Conservation (phyloP, 1,284 basidiomycete genomes). For the Athelia psychrophila region DNA sequence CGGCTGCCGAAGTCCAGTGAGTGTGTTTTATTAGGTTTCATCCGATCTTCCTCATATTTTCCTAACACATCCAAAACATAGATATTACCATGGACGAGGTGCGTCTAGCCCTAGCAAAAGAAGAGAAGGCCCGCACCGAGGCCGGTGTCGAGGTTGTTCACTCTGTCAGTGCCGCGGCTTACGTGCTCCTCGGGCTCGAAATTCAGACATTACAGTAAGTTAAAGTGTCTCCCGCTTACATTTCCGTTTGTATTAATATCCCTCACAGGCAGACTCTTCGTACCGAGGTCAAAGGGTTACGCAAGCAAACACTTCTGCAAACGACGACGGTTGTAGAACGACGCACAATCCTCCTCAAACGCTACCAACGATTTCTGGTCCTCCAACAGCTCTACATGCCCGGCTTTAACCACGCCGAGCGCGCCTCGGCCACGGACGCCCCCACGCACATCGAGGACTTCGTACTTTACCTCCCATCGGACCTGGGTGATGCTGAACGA, state of each 20-base stretch:
- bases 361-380: constrained; percentile 1
- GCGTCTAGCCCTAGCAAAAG: constrained; percentile 9
- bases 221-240: background rate
- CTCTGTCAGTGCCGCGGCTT: constrained; percentile 3
- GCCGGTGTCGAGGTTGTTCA: background rate
- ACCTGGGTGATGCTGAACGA: background rate
- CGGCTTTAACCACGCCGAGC: background rate
- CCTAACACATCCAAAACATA: background rate
- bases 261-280: background rate
- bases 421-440: background rate
- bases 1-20: constrained; percentile 3
- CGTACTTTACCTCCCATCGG: constrained; percentile 8
- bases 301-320: background rate
- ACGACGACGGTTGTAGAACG: background rate
- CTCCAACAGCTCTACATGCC: constrained; percentile 10
- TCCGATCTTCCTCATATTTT: background rate
- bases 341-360: constrained; percentile 3
- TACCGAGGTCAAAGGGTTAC: background rate
- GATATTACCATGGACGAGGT: constrained; percentile 10
- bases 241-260: background rate
- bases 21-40: background rate
- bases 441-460: constrained; percentile 6
- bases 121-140: constrained; percentile 8
- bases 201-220: constrained; percentile 14
- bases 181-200: constrained; percentile 11